These are phyloP conservation scores for Lunularia cruciata DNA, from an alignment of 225 moss, liverwort and hornwort genomes.

Conservation along the genomic window DNA sequence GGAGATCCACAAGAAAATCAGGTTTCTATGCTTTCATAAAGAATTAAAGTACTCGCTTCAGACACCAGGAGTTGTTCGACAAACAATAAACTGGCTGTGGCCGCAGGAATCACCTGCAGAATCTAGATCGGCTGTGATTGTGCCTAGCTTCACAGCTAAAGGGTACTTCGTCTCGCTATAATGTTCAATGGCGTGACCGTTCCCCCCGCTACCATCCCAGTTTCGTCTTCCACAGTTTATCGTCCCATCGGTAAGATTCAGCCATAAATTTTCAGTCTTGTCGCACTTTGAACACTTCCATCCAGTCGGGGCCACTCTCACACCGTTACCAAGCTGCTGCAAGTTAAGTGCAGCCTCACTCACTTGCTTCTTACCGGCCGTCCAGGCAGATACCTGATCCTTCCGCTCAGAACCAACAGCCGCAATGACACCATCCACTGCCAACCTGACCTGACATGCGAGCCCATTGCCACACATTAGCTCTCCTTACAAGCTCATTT, in stretches of 20 bases:
- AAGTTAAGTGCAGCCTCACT: slow-evolving; percentile 66
- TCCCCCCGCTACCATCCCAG: slow-evolving; percentile 98
- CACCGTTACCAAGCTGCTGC: slow-evolving; percentile 88
- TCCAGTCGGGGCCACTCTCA: slow-evolving; percentile 78
- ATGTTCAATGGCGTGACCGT: slow-evolving; percentile 94
- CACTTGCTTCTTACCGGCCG: slow-evolving; percentile 89
- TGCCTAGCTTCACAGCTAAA: slow-evolving; percentile 96
- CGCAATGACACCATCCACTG: slow-evolving; percentile 88
- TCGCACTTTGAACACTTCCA: slow-evolving; percentile 97
- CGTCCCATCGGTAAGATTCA: slow-evolving; percentile 96
- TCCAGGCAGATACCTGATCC: slow-evolving; percentile 94
- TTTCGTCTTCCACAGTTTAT: slow-evolving; percentile 93
- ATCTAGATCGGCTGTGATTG: slow-evolving; percentile 90
- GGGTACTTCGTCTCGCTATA: slow-evolving; percentile 73
- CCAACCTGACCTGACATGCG: slow-evolving; percentile 79
- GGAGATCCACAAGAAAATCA: too few species aligned
- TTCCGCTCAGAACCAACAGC: slow-evolving; percentile 99
- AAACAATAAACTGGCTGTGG: too few species aligned
- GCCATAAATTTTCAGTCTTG: slow-evolving; percentile 88
- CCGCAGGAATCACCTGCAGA: slow-evolving; percentile 54
- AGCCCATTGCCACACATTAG: slow-evolving; percentile 20
- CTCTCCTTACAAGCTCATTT: background rate
- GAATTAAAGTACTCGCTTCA: too few species aligned
- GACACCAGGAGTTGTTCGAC: too few species aligned
- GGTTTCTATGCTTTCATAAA: too few species aligned